Percentiles rank a stretch among this genome's conserved stretches.
Conservation (phyloP, 768 basidiomycete genomes). For the Postia placenta region DNA sequence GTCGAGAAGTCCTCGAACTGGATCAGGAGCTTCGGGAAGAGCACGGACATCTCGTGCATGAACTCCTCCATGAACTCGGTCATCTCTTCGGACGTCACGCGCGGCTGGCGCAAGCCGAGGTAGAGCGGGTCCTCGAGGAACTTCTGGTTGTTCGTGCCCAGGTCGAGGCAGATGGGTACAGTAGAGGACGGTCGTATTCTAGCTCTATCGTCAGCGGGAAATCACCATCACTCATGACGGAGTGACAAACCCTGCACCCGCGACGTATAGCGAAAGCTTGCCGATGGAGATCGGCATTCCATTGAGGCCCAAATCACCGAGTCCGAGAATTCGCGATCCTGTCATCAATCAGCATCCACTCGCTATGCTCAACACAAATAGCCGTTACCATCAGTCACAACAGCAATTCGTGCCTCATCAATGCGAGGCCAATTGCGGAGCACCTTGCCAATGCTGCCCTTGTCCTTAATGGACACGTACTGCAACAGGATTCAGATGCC, state of each 20-base stretch:
- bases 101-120: conserved; percentile 73
- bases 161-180: conserved; percentile 79
- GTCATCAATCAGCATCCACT: conserved; percentile 5
- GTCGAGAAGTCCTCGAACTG: conserved; percentile 96
- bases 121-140: conserved; percentile 86
- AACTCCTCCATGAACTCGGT: conserved; percentile 89
- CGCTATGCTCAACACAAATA: conserved; percentile 12
- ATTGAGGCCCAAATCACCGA: conserved; percentile 80
- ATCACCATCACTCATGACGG: background rate
- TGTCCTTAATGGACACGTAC: conserved; percentile 80
- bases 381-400: conserved; percentile 89
- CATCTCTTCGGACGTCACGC: conserved; percentile 59
- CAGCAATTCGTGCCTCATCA: conserved; percentile 78
- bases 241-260: conserved; percentile 67
- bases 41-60: conserved; percentile 70
- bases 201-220: background rate
- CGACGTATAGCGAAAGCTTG: conserved; percentile 87
- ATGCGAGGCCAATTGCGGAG: conserved; percentile 67
- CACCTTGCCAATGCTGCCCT: conserved; percentile 68
- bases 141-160: conserved; percentile 81
- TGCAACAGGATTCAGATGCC: conserved; percentile 20
- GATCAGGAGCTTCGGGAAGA: conserved; percentile 77
- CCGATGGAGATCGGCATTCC: conserved; percentile 89
- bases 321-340: conserved; percentile 85
- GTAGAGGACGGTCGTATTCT: conserved; percentile 76